phyloP scores from a whole-genome alignment of 306 rosid species.

The Medicago arabica region DNA sequence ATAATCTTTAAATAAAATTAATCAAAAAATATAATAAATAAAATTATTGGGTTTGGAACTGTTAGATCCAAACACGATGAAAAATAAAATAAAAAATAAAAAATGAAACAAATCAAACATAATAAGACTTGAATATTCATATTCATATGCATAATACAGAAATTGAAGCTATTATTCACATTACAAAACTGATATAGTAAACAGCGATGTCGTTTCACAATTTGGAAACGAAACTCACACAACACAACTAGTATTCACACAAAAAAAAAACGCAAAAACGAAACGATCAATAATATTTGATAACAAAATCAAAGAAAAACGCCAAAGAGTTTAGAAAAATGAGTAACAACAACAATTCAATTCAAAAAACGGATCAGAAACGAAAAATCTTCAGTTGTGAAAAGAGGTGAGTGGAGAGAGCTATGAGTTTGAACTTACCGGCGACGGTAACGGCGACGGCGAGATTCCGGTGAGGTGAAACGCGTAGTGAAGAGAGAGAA shows the following conservation, averaged over 20 bases:
- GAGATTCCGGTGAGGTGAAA: slow-evolving; percentile 30
- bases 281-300: not conserved
- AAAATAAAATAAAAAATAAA: not conserved
- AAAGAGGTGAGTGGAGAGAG: slow-evolving; percentile 1
- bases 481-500: slow-evolving; percentile 34
- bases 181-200: not conserved
- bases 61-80: slow-evolving; percentile 29
- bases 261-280: slow-evolving; percentile 3
- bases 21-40: not conserved
- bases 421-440: slow-evolving; percentile 38
- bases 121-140: not conserved
- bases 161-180: slow-evolving; percentile 3
- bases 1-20: not conserved
- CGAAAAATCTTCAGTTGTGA: not conserved
- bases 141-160: not conserved
- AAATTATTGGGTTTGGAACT: slow-evolving; percentile 14
- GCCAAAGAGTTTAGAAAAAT: not conserved
- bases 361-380: slow-evolving; percentile 45
- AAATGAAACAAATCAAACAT: not conserved
- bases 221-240: not conserved
- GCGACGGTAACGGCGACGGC: slow-evolving; percentile 40
- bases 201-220: not conserved
- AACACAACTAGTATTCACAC: not conserved
- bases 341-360: slow-evolving; percentile 32
- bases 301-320: not conserved